Percentiles rank a stretch among this genome's conserved stretches.
These are phyloP conservation scores for Pythium sukuiense DNA, from an alignment of 352 stramenopile species.

Conservation along the genomic window DNA sequence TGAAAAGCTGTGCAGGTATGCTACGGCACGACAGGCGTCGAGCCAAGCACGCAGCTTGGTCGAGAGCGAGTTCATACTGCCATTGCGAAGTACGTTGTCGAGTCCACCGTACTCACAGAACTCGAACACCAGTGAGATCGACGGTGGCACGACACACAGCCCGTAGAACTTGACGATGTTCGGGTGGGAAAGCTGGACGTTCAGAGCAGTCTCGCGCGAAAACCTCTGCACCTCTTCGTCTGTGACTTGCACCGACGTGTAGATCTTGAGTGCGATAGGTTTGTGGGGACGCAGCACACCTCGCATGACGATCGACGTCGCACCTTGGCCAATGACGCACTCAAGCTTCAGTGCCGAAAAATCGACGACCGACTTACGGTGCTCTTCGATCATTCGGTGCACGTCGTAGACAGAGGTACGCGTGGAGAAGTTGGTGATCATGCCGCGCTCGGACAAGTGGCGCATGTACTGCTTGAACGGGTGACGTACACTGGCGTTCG, in stretches of 20 bases:
- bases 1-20: constrained; percentile 84
- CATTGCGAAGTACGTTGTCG: constrained; percentile 54
- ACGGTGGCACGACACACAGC: constrained; percentile 78
- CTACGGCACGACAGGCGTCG: constrained; percentile 77
- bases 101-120: constrained; percentile 84
- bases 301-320: constrained; percentile 84
- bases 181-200: constrained; percentile 79
- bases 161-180: constrained; percentile 86
- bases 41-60: constrained; percentile 84
- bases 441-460: constrained; percentile 74
- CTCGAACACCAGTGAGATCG: constrained; percentile 86
- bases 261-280: constrained; percentile 84
- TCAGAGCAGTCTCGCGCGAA: constrained; percentile 77
- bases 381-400: constrained; percentile 87
- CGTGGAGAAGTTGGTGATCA: constrained; percentile 89
- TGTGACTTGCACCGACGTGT: constrained; percentile 81
- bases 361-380: constrained; percentile 80
- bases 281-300: constrained; percentile 53
- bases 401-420: constrained; percentile 88
- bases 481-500: constrained; percentile 39
- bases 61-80: constrained; percentile 57
- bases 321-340: constrained; percentile 76
- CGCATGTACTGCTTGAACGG: constrained; percentile 76
- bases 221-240: constrained; percentile 82
- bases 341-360: constrained; percentile 72